Evolutionary conservation across 176 grass and related monocot genomes (phyloP), one percentile per base, ranked within the genome.

Genomic region (Ananas comosus): DNA sequence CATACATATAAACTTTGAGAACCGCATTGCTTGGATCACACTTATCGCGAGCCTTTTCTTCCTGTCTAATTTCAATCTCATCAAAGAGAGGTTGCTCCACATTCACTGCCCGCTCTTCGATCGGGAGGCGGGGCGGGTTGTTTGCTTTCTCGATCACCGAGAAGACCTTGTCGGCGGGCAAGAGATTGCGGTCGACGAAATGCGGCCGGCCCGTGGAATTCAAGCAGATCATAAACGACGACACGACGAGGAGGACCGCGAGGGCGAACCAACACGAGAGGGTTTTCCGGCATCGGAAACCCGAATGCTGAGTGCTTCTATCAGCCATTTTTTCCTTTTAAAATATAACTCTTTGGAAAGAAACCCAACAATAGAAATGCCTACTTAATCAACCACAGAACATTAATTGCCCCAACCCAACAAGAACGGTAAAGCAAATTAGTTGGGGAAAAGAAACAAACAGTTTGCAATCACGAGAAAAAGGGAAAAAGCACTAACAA

Each of bases 1-100:
- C 88, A 85, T 92, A 96, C 89, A 96, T 83, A 50, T 89, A 96
- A 6, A 96, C 83, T 78, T 76, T 90, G 73, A 92, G 11, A 3
- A 83, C 21, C 11, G 86, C 71, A 9, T 24, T 68, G 48, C 72
- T 51, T 2, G 86, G 79, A 70, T 77, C 75, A 73, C 93, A 96
- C 68, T 74, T 69, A 16, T 71, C 50, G 2, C 17, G 29, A 24
- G 42, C 69, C 52, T 56, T 51, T 33, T 74, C 61, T 57, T 14
- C 13, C 19, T 63, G 70, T 64, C 59, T 48, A 72, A 63, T 71
- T 53, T 65, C 53, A 72, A 63, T 64, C 53, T 65, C 53, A 51
- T 72, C 2, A 8, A 3, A 29, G 14, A 74, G 64, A 17, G 59
- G 1, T 29, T 17, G 14, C 6, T 25, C 48, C 8, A 14, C 51